Evolutionary conservation across 352 stramenopile species (phyloP), one percentile per base, ranked within the genome.

Genomic region (Globisporangium emineosum): DNA sequence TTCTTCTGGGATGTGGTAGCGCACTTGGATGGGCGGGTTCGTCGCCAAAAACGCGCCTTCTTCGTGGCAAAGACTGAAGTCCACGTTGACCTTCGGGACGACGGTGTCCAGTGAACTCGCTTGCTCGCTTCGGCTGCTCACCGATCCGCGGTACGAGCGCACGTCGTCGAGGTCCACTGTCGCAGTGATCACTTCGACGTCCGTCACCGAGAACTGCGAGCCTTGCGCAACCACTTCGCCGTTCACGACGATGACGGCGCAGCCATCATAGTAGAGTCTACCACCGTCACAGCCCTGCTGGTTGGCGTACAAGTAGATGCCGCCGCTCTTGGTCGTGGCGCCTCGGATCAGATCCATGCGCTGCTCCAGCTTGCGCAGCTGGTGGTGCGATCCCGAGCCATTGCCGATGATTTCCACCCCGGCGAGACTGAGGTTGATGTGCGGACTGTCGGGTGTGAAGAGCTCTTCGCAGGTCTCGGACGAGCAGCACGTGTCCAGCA

Each of bases 221-320:
- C 91, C 97, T 71, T 99, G 97, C 5, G 94, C 94, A 30, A 99
- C 82, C 40, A 99, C 85, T 37, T 97, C 74, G 9, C 97, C 97
- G 69, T 99, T 99, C 37, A 97, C 90, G 12, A 98, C 95, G 76
- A 99, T 98, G 15, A 99, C 79, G 15, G 97, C 93, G 67, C 95
- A 98, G 23, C 97, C 97, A 72, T 99, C 97, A 73, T 96, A 99
- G 73, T 99, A 99, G 1, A 98, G 66, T 29, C 97, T 90, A 0
- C 93, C 94, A 32, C 97, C 97, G 68, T 99, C 97, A 64, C 97
- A 99, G 23, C 97, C 97, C 55, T 98, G 87, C 74, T 98, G 93
- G 70, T 99, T 99, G 19, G 96, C 85, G 72, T 99, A 99, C 19
- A 99, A 66, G 73, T 99, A 99, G 30, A 99, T 84, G n/a, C 97